Conservation (phyloP, 805 yeast genomes). For the Cyberlindnera misumaiensis region DNA sequence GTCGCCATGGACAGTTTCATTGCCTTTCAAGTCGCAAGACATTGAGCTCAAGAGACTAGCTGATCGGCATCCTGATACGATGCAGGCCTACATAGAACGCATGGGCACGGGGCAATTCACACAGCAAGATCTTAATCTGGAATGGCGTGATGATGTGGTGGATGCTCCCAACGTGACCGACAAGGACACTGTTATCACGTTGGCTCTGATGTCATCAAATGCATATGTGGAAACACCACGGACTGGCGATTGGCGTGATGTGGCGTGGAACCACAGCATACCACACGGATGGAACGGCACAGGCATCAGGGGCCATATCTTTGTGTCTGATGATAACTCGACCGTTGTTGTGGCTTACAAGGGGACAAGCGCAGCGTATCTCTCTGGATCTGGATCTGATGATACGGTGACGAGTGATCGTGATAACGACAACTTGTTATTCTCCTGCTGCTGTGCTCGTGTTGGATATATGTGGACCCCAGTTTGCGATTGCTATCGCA, state of each 20-base stretch:
- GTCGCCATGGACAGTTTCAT: slow-evolving; percentile 34
- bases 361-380: slow-evolving; percentile 84
- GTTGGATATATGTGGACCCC: slow-evolving; percentile 89
- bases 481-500: slow-evolving; percentile 88
- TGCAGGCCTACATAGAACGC: slow-evolving; percentile 62
- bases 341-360: slow-evolving; percentile 74
- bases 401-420: slow-evolving; percentile 82
- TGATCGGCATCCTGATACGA: slow-evolving; percentile 49
- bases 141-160: slow-evolving; percentile 56
- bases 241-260: slow-evolving; percentile 84
- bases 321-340: slow-evolving; percentile 51
- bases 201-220: slow-evolving; percentile 84
- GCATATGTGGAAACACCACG: slow-evolving; percentile 79
- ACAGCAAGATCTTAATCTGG: slow-evolving; percentile 38
- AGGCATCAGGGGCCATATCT: slow-evolving; percentile 89
- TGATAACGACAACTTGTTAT: slow-evolving; percentile 78
- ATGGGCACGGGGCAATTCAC: slow-evolving; percentile 26
- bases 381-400: slow-evolving; percentile 73
- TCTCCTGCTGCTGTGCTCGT: slow-evolving; percentile 95
- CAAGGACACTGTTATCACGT: slow-evolving; percentile 58
- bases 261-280: slow-evolving; percentile 50
- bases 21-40: slow-evolving; percentile 24
- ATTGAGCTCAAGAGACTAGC: slow-evolving; percentile 31
- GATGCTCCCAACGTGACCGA: slow-evolving; percentile 72
- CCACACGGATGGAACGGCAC: slow-evolving; percentile 82